Conservation (phyloP, 2,329 filamentous ascomycete genomes). For the Fusarium paranaense region DNA sequence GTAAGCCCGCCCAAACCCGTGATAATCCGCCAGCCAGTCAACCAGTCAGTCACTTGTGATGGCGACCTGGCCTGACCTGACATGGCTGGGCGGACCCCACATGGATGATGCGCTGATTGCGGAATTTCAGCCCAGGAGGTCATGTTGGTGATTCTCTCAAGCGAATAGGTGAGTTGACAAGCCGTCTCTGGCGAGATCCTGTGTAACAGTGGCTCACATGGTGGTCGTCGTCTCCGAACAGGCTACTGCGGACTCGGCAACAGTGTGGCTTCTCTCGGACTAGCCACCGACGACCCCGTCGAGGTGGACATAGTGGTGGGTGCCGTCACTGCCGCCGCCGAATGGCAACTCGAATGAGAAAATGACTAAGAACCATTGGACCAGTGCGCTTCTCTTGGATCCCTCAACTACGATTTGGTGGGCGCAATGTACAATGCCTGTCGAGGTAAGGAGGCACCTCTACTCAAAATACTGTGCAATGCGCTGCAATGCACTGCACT, state of each 20-base stretch:
- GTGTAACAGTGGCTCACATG: slow-evolving; percentile 38
- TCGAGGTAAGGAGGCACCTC: slow-evolving; percentile 56
- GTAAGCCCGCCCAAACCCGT: slow-evolving; percentile 58
- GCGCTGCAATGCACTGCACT: not conserved
- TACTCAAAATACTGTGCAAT: slow-evolving; percentile 21
- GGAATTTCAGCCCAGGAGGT: slow-evolving; percentile 49
- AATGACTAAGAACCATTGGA: slow-evolving; percentile 33
- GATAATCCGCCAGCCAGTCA: slow-evolving; percentile 3
- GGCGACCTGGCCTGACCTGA: not conserved
- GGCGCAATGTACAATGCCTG: slow-evolving; percentile 65
- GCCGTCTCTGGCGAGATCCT: slow-evolving; percentile 13
- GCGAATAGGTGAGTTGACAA: slow-evolving; percentile 46
- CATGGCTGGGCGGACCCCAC: slow-evolving; percentile 11
- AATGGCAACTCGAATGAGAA: slow-evolving; percentile 21
- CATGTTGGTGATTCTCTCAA: slow-evolving; percentile 46
- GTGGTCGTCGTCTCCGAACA: slow-evolving; percentile 38
- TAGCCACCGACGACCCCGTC: slow-evolving; percentile 66
- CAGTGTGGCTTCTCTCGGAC: slow-evolving; percentile 72
- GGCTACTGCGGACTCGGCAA: slow-evolving; percentile 81
- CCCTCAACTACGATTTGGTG: slow-evolving; percentile 76
- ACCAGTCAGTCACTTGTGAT: not conserved
- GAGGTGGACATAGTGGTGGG: slow-evolving; percentile 80
- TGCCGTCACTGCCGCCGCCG: slow-evolving; percentile 28
- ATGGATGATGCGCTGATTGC: slow-evolving; percentile 26
- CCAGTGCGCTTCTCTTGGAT: slow-evolving; percentile 84